Evolutionary conservation across 257 asterid species (phyloP), one percentile per base, ranked within the genome.

Genomic region (Solanum phureja): DNA sequence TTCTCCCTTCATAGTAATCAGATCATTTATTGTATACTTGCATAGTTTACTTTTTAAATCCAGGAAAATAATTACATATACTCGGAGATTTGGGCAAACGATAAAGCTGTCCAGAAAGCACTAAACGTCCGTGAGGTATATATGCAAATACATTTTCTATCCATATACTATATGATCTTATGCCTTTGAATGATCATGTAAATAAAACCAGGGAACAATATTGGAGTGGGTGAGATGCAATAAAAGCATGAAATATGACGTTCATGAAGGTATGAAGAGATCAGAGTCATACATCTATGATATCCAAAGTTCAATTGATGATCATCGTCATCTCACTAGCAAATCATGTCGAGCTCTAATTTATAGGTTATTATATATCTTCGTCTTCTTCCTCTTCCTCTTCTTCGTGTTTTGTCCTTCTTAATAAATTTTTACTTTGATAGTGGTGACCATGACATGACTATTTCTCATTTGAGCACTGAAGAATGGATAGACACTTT

Each of bases 271-370:
- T 74, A 31, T 8, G 27, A 9, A 83, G 86, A 83, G 73, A 56
- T 19, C 44, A 8, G 73, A 12, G 3, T 8, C 89, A 58, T 87
- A 82, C 23, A 21, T 19, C 14, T 87, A 56, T 37, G 56, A 87
- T 87, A 83, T 87, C 73, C 40, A 64, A 18, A 79, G 44, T 60
- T 37, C 33, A 10, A 19, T 87, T 81, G 83, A 38, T 21, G 24
- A 83, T 87, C 89, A 87, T 64, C 56, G 52, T 11, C 37, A 83
- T 87, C 69, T 87, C 34, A 82, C 87, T 46, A 38, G 16, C 37
- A 90, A 89, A 88, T 91, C 92, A 49, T 87, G 90, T 16, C 93
- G 90, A 71, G 93, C 90, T 34, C 89, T 93, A 91, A 91, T 87
- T 9, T 91, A 91, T 9, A 93, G 95, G 95, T 93, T 33, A 34